Conservation (phyloP, 176 grass and related monocot genomes). For the Oryza australiensis region DNA sequence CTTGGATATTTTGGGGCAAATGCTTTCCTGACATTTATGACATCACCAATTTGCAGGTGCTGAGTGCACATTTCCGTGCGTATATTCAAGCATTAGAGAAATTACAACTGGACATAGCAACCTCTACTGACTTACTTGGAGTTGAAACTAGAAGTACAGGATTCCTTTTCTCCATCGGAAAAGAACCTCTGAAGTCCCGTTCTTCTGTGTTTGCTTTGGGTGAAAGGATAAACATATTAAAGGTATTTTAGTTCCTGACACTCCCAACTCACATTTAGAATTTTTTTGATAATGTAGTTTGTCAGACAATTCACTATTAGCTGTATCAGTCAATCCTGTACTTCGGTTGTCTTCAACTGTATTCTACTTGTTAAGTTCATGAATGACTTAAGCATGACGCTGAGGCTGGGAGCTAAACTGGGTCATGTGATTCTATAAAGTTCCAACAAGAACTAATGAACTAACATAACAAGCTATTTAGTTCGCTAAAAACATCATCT, state of each 20-base stretch:
- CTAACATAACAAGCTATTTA: not conserved
- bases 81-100: constrained; percentile 99
- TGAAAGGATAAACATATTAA: constrained; percentile 92
- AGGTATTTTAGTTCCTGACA: constrained; percentile 50
- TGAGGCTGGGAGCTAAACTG: constrained; percentile 1
- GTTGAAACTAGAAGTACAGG: constrained; percentile 89
- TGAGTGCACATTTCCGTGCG: constrained; percentile 95
- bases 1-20: constrained; percentile 7
- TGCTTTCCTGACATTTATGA: constrained; percentile 7
- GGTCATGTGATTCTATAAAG: not conserved
- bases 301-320: not conserved
- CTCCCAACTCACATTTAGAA: not conserved
- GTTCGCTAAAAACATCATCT: not conserved
- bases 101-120: constrained; percentile 93
- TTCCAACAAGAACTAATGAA: not conserved
- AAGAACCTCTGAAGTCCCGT: constrained; percentile 84
- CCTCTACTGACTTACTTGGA: constrained; percentile 90
- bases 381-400: not conserved
- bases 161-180: constrained; percentile 90
- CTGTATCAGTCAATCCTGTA: not conserved
- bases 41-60: constrained; percentile 54
- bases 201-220: constrained; percentile 98
- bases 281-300: not conserved
- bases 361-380: not conserved
- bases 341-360: not conserved